phyloP scores from a whole-genome alignment of 2,329 filamentous ascomycete genomes.

The Neurospora sp. region DNA sequence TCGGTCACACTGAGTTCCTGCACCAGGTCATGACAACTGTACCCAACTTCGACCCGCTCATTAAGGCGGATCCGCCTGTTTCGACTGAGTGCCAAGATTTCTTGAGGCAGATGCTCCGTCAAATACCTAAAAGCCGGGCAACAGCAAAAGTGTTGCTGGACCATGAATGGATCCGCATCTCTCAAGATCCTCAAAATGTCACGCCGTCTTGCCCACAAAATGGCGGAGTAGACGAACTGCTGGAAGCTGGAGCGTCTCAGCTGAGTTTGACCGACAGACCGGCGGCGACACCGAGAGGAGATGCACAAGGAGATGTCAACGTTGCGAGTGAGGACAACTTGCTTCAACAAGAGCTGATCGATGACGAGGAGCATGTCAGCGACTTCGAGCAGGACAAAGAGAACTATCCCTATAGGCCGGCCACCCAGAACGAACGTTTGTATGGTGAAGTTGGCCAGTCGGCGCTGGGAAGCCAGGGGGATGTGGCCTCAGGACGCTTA shows the following conservation, averaged over 20 bases:
- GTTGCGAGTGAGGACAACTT: constrained; percentile 21
- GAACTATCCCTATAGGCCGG: constrained; percentile 57
- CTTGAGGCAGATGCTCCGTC: constrained; percentile 66
- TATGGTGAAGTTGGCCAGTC: constrained; percentile 48
- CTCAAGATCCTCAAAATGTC: constrained; percentile 21
- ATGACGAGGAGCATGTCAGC: constrained; percentile 29
- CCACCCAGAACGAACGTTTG: constrained; percentile 29
- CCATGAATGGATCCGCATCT: constrained; percentile 60
- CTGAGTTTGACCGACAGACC: constrained; percentile 47
- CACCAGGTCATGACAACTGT: constrained; percentile 75
- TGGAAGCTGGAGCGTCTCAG: constrained; percentile 51
- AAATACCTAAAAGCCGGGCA: constrained; percentile 67
- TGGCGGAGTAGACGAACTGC: constrained; percentile 43
- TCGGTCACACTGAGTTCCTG: constrained; percentile 69
- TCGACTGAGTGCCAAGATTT: constrained; percentile 64
- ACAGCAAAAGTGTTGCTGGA: constrained; percentile 59
- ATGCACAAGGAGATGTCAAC: constrained; percentile 9
- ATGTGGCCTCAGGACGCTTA: constrained; percentile 36
- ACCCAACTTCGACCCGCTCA: constrained; percentile 56
- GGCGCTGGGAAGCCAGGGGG: constrained; percentile 43
- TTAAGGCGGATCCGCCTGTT: constrained; percentile 34
- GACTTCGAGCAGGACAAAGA: constrained; percentile 69
- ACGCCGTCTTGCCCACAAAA: constrained; percentile 47
- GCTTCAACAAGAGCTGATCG: constrained; percentile 20
- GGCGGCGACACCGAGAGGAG: constrained; percentile 6